Conservation (phyloP, 73 alveolate genomes). For the Symbiodinium natans region DNA sequence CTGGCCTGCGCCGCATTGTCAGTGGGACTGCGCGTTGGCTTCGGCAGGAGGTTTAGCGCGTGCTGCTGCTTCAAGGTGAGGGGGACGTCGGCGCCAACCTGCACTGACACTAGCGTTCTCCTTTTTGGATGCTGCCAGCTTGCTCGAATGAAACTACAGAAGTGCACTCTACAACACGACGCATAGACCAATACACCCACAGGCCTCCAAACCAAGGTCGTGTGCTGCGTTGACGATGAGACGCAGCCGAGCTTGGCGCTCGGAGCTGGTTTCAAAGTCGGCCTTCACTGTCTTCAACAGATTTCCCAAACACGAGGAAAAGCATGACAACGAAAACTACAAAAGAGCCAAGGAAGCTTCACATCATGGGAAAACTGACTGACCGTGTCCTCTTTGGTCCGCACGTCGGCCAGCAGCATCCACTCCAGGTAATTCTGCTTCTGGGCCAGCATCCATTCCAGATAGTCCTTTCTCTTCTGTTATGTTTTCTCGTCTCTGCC, state of each 20-base stretch:
- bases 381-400: not conserved
- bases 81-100: conserved; percentile 88
- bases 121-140: too few relatives aligned
- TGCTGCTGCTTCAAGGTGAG: conserved; percentile 78
- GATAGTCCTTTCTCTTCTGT: conserved; percentile 16
- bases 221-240: conserved; percentile 57
- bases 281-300: not conserved
- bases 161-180: too few relatives aligned
- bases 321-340: not conserved
- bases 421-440: conserved; percentile 89
- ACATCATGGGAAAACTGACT: too few relatives aligned
- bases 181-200: too few relatives aligned
- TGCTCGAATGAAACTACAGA: too few relatives aligned
- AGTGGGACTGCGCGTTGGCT: not conserved
- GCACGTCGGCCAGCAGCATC: conserved; percentile 77
- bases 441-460: conserved; percentile 93
- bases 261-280: conserved; percentile 44
- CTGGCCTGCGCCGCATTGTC: not conserved
- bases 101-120: too few relatives aligned
- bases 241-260: conserved; percentile 33
- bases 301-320: not conserved
- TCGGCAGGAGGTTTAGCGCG: conserved; percentile 77
- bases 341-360: not conserved
- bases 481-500: too few relatives aligned
- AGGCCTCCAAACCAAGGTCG: conserved; percentile 68